phyloP scores from a whole-genome alignment of 352 stramenopile genomes.

The Phytophthora multivora region DNA sequence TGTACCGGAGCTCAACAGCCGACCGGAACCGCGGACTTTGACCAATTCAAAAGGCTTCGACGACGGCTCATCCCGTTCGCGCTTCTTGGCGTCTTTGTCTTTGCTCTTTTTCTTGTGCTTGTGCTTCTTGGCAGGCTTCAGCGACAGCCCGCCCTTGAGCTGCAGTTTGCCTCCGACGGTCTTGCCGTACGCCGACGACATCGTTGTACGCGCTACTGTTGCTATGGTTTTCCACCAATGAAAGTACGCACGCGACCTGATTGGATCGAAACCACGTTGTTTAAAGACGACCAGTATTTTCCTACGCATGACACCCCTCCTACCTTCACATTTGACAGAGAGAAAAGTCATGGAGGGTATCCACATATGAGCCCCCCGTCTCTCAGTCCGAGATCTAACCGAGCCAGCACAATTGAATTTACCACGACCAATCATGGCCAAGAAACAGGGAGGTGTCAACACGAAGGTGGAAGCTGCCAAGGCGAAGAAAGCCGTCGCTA shows the following conservation, averaged over 20 bases:
- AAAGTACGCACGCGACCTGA: conserved; percentile 1
- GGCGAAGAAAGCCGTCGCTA: conserved; percentile 64
- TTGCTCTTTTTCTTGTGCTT: conserved; percentile 59
- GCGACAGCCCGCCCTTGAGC: conserved; percentile 85
- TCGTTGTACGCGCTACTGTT: background rate
- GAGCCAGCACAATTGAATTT: conserved; percentile 3
- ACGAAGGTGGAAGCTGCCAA: conserved; percentile 80
- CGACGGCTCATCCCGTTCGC: conserved; percentile 21
- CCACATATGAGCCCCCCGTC: background rate
- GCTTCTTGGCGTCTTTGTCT: conserved; percentile 23
- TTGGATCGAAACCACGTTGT: conserved; percentile 15
- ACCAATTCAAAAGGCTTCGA: conserved; percentile 71
- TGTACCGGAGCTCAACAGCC: conserved; percentile 87
- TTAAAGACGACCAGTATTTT: background rate
- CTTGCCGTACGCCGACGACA: conserved; percentile 60
- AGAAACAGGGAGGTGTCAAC: conserved; percentile 65
- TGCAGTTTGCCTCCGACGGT: conserved; percentile 78
- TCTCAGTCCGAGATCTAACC: background rate
- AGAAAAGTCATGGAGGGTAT: conserved; percentile 3
- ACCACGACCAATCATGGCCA: conserved; percentile 36
- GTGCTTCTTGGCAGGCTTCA: conserved; percentile 56
- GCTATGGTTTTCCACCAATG: conserved; percentile 8
- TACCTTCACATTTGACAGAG: background rate
- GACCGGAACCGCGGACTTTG: conserved; percentile 74
- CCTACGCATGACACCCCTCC: background rate